These are phyloP conservation scores for Suhomyces atakaporum DNA, from an alignment of 1,139 yeast genomes.

Conservation along the genomic window DNA sequence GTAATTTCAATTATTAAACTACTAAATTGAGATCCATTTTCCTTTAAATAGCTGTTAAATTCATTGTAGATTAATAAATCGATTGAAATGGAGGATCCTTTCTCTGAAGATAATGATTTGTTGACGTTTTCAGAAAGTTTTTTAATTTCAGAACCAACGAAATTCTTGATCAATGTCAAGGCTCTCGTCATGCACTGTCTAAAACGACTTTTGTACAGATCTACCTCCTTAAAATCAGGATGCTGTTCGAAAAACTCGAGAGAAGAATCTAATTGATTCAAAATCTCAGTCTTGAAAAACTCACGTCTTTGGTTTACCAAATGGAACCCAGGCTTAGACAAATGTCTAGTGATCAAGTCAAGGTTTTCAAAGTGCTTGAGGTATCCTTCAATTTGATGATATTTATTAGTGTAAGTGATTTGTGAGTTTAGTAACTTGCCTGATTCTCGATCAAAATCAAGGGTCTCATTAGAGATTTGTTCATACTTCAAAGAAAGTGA, in stretches of 20 bases:
- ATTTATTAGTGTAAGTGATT: conserved; percentile 41
- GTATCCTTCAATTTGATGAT: conserved; percentile 52
- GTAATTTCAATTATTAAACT: conserved; percentile 53
- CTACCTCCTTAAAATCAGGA: conserved; percentile 66
- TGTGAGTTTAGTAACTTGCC: conserved; percentile 56
- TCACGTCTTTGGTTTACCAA: conserved; percentile 54
- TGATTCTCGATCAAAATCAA: conserved; percentile 62
- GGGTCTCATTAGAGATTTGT: conserved; percentile 59
- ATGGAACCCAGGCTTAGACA: conserved; percentile 65
- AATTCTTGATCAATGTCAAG: conserved; percentile 71
- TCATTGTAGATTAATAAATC: conserved; percentile 56
- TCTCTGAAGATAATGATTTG: conserved; percentile 21
- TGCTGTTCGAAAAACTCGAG: conserved; percentile 36
- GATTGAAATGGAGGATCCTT: conserved; percentile 13
- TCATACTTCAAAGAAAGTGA: conserved; percentile 52
- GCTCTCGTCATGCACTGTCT: conserved; percentile 86
- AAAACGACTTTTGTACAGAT: conserved; percentile 68
- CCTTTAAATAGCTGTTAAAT: conserved; percentile 35
- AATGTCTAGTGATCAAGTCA: conserved; percentile 65
- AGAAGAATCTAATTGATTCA: conserved; percentile 61
- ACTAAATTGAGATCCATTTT: conserved; percentile 30
- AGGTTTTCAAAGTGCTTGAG: conserved; percentile 67
- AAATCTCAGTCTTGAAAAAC: conserved; percentile 32
- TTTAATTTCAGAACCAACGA: conserved; percentile 56
- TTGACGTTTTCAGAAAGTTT: conserved; percentile 47